These are phyloP conservation scores for carrot (Daucus carota) DNA, from an alignment of 129 eudicot genomes.

Conservation along the genomic window DNA sequence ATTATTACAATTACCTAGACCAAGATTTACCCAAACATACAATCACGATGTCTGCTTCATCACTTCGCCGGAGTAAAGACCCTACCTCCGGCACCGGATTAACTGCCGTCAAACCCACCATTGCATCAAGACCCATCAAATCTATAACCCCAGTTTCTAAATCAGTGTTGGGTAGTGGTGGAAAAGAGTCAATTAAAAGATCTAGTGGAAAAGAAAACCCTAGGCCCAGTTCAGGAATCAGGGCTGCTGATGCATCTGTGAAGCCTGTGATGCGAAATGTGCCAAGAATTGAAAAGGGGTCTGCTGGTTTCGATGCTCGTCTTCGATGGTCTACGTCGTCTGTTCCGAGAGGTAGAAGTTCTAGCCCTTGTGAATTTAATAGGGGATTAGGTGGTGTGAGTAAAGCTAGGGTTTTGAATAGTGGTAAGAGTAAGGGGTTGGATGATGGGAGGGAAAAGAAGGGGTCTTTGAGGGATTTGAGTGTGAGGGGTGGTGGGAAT, in stretches of 20 bases:
- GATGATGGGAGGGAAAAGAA: conserved; percentile 9
- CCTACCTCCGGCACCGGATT: conserved; percentile 2
- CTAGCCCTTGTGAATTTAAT: conserved; percentile 71
- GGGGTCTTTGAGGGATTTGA: background rate
- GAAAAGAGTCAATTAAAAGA: conserved; percentile 20
- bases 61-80: conserved; percentile 56
- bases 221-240: conserved; percentile 43
- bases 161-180: conserved; percentile 12
- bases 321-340: conserved; percentile 40
- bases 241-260: conserved; percentile 30
- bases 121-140: conserved; percentile 30
- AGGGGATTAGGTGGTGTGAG: conserved; percentile 33
- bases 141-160: conserved; percentile 49
- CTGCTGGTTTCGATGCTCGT: conserved; percentile 26
- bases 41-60: conserved; percentile 37
- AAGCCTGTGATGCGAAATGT: conserved; percentile 56
- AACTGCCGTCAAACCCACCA: conserved; percentile 30
- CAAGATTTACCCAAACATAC: background rate
- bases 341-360: conserved; percentile 78
- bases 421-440: conserved; percentile 26
- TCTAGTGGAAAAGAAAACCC: conserved; percentile 68
- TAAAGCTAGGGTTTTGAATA: conserved; percentile 47
- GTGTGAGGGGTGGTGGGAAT: background rate
- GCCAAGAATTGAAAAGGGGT: conserved; percentile 42
- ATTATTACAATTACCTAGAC: background rate